Evolutionary conservation across 305 asterid species (phyloP), one percentile per base, ranked within the genome.

Genomic region (Fraxinus greggii): DNA sequence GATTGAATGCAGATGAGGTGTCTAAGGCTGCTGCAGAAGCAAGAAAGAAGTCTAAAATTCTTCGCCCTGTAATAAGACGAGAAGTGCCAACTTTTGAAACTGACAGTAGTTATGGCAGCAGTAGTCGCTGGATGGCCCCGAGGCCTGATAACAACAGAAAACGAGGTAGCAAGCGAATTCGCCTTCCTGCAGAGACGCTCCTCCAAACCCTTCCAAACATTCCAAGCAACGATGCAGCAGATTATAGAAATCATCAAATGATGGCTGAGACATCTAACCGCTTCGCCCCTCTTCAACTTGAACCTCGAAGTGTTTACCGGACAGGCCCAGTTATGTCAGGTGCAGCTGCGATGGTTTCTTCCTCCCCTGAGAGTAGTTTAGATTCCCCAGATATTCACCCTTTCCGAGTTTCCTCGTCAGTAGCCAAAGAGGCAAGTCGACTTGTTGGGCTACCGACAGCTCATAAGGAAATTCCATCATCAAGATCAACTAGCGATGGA

Each of bases 21-120:
- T 86, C 99, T 1, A 96, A 93, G 82, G 98, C 97, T 33, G 99
- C 99, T 83, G 97, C 98, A 7, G 99, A 96, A 87, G 97, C 98
- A 9, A 88, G 99, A 76, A 96, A 91, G 86, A 96, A 90, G 87
- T 96, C 99, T 24, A 96, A 92, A 87, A 89, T 93, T 65, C 83
- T 93, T 74, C 93, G 93, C 75, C 99, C 99, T 12, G 88, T 97
- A 0, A 78, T 59, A 38, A 90, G 96, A 81, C 92, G 78, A 42
- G 92, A 91, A 77, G 63, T 87, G 0, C 88, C 86, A 51, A 67
- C 84, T 23, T 87, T 45, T 1, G 98, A 91, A 83, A 91, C 90
- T n/a, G 97, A 88, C 82, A 88, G 91, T 88, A 93, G 93, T 80
- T 79, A 88, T 31, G 93, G 97, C 80, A 90, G 97, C 84, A 91